Conservation (phyloP, 495 filamentous ascomycete species). For the Aspergillus panamensis region DNA sequence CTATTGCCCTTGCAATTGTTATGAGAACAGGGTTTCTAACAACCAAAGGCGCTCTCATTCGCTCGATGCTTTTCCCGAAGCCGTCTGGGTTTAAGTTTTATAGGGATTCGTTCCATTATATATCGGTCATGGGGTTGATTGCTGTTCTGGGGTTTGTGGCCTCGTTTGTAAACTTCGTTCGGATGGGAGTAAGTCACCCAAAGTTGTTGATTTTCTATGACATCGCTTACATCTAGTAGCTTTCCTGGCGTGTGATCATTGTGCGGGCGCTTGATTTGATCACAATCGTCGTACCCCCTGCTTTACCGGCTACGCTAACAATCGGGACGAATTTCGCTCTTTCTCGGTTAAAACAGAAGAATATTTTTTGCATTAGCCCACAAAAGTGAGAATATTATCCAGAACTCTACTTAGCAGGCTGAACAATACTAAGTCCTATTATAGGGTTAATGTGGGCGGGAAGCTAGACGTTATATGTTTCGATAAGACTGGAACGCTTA, state of each 20-base stretch:
- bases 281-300: slow-evolving; percentile 96
- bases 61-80: slow-evolving; percentile 98
- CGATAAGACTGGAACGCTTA: slow-evolving; percentile 97
- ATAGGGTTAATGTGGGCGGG: slow-evolving; percentile 86
- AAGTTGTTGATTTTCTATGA: not conserved
- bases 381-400: slow-evolving; percentile 53
- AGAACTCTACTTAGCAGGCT: not conserved
- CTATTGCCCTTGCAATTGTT: slow-evolving; percentile 86
- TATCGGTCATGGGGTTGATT: slow-evolving; percentile 93
- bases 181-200: slow-evolving; percentile 55
- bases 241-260: slow-evolving; percentile 86
- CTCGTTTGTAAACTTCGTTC: slow-evolving; percentile 89
- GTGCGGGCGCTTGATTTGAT: slow-evolving; percentile 92
- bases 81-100: slow-evolving; percentile 99
- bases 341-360: slow-evolving; percentile 74
- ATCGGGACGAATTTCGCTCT: slow-evolving; percentile 97
- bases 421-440: slow-evolving; percentile 10
- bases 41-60: slow-evolving; percentile 91
- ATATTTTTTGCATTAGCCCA: slow-evolving; percentile 96
- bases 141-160: slow-evolving; percentile 83
- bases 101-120: slow-evolving; percentile 94
- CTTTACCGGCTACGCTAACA: slow-evolving; percentile 91
- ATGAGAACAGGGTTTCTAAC: slow-evolving; percentile 95
- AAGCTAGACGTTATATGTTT: slow-evolving; percentile 97
- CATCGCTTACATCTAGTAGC: slow-evolving; percentile 33